Evolutionary conservation across 768 basidiomycete species (phyloP), one percentile per base, ranked within the genome.

Genomic region (Leucosporidium yakuticum): DNA sequence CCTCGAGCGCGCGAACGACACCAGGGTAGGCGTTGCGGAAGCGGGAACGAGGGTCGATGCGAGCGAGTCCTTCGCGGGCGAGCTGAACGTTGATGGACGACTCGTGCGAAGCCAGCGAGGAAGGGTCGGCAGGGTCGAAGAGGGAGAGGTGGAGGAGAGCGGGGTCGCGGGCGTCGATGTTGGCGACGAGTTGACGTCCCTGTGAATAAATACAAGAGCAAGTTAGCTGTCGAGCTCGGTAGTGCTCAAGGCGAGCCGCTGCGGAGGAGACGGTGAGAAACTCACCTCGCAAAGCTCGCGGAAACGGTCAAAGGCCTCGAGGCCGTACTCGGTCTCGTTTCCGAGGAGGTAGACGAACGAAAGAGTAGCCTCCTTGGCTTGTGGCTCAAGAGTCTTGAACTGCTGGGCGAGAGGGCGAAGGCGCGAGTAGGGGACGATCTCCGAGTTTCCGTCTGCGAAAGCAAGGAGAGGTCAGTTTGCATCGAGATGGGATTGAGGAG

Each of bases 181-280:
- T 97, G n/a, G 93, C 96, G 59, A 98, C 82, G n/a, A 98, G 83
- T 76, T 93, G 93, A 62, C 92, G 88, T n/a, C 91, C 91, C 78
- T 81, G 65, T 23, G n/a, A 34, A 1, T 53, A 65, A 19, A 60
- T 34, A 29, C 27, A 12, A 39, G 58, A 29, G 23, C 60, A 50
- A 47, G n/a, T 31, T 31, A 39, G 32, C 20, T 39, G 8, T n/a
- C 29, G 31, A 44, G 60, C 51, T 55, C 14, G n/a, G 29, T 19
- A 32, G 44, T 62, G 31, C 29, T 19, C 34, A 49, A 29, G 20
- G 31, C 14, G 56, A 34, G 60, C 29, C 29, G 17, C 19, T n/a
- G n/a, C n/a, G n/a, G 57, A 54, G 49, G 17, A 20, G 17, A 21
- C 39, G 31, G 49, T 2, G 15, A 31, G 31, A 8, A 44, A 44